A percentile compares a stretch with the other conserved stretches of the same genome.
Evolutionary conservation across 139 green algal genomes (phyloP).

Genomic region (Volvox reticuliferus): DNA sequence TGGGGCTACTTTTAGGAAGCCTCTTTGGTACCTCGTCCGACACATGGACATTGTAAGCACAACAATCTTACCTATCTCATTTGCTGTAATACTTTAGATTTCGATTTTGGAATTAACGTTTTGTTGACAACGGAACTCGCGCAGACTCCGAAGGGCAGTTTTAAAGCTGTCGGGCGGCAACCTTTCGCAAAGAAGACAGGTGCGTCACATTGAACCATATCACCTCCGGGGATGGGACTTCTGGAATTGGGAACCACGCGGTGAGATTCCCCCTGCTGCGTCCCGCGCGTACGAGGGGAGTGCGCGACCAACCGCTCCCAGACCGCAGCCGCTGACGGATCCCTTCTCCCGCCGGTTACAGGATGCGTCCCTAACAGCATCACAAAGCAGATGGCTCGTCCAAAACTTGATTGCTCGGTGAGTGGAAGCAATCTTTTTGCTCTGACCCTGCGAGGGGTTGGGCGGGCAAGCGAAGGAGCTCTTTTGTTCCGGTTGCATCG

Average conservation of each 20-base stretch:
- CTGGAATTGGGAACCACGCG: too few species aligned
- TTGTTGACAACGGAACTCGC: neutral
- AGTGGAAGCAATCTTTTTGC: neutral
- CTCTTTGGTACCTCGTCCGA: neutral
- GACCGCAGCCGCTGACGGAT: too few species aligned
- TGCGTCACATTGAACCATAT: neutral
- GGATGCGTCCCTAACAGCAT: neutral
- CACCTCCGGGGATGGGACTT: too few species aligned
- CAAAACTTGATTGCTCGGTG: slow-evolving; percentile 30
- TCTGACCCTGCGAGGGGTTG: too few species aligned
- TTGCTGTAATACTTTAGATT: neutral
- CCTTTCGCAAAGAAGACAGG: neutral
- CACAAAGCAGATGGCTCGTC: slow-evolving; percentile 23
- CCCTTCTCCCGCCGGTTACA: neutral
- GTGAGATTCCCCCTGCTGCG: too few species aligned
- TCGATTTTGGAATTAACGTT: neutral
- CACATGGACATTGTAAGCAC: slow-evolving; percentile 8
- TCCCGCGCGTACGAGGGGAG: too few species aligned
- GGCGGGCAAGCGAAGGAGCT: too few species aligned
- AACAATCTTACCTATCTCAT: neutral
- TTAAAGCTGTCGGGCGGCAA: neutral
- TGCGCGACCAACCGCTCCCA: too few species aligned
- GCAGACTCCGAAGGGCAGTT: neutral
- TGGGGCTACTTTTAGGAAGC: neutral
- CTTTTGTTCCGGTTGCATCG: too few species aligned